Conservation (phyloP, 768 basidiomycete genomes). For the Zangia roseola region DNA sequence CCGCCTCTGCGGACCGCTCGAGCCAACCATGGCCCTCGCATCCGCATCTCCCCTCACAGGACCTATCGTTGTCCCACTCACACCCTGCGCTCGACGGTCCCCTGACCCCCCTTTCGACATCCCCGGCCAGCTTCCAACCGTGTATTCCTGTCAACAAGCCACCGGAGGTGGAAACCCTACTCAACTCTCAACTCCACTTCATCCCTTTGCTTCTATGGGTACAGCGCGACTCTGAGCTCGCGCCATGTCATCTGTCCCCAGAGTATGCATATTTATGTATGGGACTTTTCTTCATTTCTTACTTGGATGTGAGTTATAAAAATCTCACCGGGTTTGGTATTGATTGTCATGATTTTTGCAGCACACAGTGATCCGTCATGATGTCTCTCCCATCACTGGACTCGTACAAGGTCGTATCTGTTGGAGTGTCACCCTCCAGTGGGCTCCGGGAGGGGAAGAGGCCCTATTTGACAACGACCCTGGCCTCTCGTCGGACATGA, state of each 20-base stretch:
- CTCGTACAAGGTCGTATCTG: conserved; percentile 33
- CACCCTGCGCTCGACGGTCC: not conserved
- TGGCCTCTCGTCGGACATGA: not conserved
- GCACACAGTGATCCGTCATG: conserved; percentile 12
- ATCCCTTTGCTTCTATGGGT: conserved; percentile 43
- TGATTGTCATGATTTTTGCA: conserved; percentile 11
- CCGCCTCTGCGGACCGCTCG: not conserved
- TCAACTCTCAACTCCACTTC: conserved; percentile 38
- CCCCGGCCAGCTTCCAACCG: not conserved
- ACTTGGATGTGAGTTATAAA: conserved; percentile 35
- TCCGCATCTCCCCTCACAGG: not conserved
- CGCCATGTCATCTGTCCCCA: conserved; percentile 25
- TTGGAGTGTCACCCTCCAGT: conserved; percentile 48
- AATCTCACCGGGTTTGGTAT: not conserved
- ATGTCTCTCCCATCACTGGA: not conserved
- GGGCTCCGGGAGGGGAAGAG: conserved; percentile 52
- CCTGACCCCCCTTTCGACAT: not conserved
- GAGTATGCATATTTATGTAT: conserved; percentile 44
- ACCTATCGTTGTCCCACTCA: not conserved
- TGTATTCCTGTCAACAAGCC: conserved; percentile 34
- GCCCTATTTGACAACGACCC: conserved; percentile 15
- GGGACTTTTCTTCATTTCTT: conserved; percentile 46
- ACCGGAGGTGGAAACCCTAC: conserved; percentile 40
- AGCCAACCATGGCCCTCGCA: not conserved
- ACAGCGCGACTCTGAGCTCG: conserved; percentile 31